Conservation (phyloP, 257 asterid genomes). For the Solanum etuberosum region DNA sequence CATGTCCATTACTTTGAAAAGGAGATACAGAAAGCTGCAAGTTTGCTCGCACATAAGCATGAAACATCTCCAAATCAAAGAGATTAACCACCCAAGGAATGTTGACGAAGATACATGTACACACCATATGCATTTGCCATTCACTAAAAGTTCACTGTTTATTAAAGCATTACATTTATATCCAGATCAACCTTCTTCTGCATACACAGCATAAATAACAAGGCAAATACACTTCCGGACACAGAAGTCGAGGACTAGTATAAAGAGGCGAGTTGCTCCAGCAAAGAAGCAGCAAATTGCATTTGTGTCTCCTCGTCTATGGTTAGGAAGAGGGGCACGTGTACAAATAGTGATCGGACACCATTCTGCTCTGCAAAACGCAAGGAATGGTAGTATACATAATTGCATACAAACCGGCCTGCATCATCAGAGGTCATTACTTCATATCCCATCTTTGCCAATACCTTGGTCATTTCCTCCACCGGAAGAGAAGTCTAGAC, state of each 20-base stretch:
- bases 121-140: slow-evolving; percentile 2
- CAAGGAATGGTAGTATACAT: slow-evolving; percentile 89
- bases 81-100: background rate
- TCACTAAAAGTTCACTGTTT: slow-evolving; percentile 1
- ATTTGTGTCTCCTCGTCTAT: slow-evolving; percentile 91
- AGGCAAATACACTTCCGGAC: background rate
- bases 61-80: background rate
- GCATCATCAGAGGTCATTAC: slow-evolving; percentile 85
- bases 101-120: background rate
- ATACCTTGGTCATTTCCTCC: slow-evolving; percentile 47
- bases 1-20: background rate
- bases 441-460: slow-evolving; percentile 79
- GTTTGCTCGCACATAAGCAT: background rate
- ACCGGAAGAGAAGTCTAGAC: slow-evolving; percentile 62
- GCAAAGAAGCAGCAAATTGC: slow-evolving; percentile 75
- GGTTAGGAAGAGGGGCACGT: slow-evolving; percentile 88
- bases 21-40: background rate
- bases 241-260: slow-evolving; percentile 16
- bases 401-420: slow-evolving; percentile 92
- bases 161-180: slow-evolving; percentile 3
- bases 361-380: slow-evolving; percentile 85
- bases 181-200: background rate
- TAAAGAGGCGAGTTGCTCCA: slow-evolving; percentile 67
- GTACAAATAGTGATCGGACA: slow-evolving; percentile 70
- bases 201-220: slow-evolving; percentile 1